Evolutionary conservation across 2,329 filamentous ascomycete genomes (phyloP).

Genomic region (Seiridium cupressi): DNA sequence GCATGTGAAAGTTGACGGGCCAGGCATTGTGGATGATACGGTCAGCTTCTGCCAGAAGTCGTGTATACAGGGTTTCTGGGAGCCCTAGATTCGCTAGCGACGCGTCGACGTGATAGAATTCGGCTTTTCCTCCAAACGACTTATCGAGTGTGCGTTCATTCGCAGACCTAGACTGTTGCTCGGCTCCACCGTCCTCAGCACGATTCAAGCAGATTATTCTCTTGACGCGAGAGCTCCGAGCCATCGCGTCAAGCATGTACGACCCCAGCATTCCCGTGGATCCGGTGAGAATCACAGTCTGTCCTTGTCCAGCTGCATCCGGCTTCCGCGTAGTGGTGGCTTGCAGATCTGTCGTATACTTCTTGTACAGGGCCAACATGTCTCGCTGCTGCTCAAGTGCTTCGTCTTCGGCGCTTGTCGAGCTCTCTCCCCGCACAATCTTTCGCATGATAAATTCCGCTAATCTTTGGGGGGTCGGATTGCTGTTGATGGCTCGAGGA

Average conservation of each 20-base stretch:
- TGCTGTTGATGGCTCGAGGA: constrained; percentile 36
- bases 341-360: constrained; percentile 31
- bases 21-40: constrained; percentile 54
- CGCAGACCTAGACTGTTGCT: constrained; percentile 35
- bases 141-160: constrained; percentile 35
- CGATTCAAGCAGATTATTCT: constrained; percentile 49
- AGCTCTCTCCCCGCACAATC: constrained; percentile 11
- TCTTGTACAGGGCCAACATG: constrained; percentile 26
- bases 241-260: constrained; percentile 41
- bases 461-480: constrained; percentile 33
- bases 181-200: constrained; percentile 34
- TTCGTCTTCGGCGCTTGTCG: constrained; percentile 17
- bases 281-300: constrained; percentile 45
- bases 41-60: constrained; percentile 37
- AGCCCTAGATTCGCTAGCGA: constrained; percentile 48
- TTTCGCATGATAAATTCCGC: constrained; percentile 30
- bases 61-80: constrained; percentile 26
- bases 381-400: background rate
- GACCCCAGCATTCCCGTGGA: constrained; percentile 48
- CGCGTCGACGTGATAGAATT: constrained; percentile 49
- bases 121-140: constrained; percentile 34
- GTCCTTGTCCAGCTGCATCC: constrained; percentile 27
- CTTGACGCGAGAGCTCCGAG: constrained; percentile 29
- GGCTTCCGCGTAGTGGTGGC: constrained; percentile 20
- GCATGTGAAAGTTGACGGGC: constrained; percentile 54